Base-by-base conservation (phyloP, 306 rosid genomes). In the Sphenostylis stenocarpa region DNA sequence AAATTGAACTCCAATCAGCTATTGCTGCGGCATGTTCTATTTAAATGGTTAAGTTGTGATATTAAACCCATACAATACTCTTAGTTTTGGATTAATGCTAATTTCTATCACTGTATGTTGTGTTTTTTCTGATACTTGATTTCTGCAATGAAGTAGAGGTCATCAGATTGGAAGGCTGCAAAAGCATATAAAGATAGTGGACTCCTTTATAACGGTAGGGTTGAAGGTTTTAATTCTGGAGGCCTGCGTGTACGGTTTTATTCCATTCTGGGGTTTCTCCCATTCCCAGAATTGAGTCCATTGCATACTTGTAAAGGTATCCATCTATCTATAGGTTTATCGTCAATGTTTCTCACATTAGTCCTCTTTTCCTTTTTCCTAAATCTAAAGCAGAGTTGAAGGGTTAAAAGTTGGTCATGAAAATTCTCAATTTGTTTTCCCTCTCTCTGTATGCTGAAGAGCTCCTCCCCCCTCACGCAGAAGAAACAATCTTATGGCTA, bases 161-260 rank as follows among this genome's bases (percentile, higher is more conserved):
- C 96, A 82, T 90, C 88, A 72, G 97, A 90, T 88, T 94, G 97
- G 98, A 86, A 92, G 82, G 84, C 86, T 75, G 98, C 95, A 51
- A 89, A 61, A 73, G 78, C 80, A 60, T 89, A 86, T 77, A 73
- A 43, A 67, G 96, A 87, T 5, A 84, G 87, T 72, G 90, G 91
- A 63, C 75, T 84, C 81, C 72, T 90, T 52, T 90, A 79, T 36
- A 84, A 89, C 70, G 97, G 95, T 8, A 86, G 91, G 85, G 77
- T 94, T 82, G 96, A 91, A 85, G 91, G 89, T 24, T 82, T 69
- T 66, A 94, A 94, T 29, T 51, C 81, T 57, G 98, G 98, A 72
- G 98, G 98, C 69, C 70, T 94, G 45, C 81, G 85, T 24, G 38
- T 94, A 72, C 87, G 91, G 2, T 90, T 94, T 85, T 85, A 62